These are phyloP conservation scores for Penicillium sp. DNA, from an alignment of 2,329 filamentous ascomycete genomes.

Conservation along the genomic window DNA sequence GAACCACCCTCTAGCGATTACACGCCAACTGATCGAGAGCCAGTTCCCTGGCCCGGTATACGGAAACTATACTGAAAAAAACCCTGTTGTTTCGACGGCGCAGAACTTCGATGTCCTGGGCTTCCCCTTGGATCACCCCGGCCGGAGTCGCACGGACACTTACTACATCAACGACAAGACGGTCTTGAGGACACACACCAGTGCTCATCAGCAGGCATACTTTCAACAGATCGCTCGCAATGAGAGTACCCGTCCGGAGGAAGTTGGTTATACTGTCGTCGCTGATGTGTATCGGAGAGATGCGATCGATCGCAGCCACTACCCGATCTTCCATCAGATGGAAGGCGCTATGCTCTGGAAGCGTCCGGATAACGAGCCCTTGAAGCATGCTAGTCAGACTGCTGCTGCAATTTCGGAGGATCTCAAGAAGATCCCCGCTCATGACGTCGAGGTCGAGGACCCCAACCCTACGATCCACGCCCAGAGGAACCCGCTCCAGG, in stretches of 20 bases:
- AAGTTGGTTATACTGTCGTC: conserved; percentile 74
- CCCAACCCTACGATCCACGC: conserved; percentile 68
- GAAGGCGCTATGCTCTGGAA: conserved; percentile 90
- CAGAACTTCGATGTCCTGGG: conserved; percentile 98
- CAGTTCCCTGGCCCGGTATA: conserved; percentile 67
- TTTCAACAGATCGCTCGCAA: conserved; percentile 55
- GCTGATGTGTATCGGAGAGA: conserved; percentile 94
- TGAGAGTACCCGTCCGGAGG: conserved; percentile 26
- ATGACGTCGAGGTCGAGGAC: conserved; percentile 71
- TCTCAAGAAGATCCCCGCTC: conserved; percentile 60
- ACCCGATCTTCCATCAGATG: conserved; percentile 98
- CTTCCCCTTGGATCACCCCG: conserved; percentile 79
- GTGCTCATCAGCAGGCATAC: conserved; percentile 81
- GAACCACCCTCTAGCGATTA: conserved; percentile 84
- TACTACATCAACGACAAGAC: conserved; percentile 86
- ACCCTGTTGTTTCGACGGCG: conserved; percentile 70
- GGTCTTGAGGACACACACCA: conserved; percentile 85
- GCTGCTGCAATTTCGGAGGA: conserved; percentile 58
- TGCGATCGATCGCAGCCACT: conserved; percentile 88
- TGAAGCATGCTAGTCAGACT: no score
- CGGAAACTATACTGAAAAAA: conserved; percentile 66
- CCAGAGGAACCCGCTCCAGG: conserved; percentile 74
- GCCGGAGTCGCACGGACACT: conserved; percentile 77
- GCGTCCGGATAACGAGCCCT: conserved; percentile 39
- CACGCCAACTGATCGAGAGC: conserved; percentile 82